Evolutionary conservation across 176 grass and related monocot species (phyloP).

Genomic region (Zoysia japonica): DNA sequence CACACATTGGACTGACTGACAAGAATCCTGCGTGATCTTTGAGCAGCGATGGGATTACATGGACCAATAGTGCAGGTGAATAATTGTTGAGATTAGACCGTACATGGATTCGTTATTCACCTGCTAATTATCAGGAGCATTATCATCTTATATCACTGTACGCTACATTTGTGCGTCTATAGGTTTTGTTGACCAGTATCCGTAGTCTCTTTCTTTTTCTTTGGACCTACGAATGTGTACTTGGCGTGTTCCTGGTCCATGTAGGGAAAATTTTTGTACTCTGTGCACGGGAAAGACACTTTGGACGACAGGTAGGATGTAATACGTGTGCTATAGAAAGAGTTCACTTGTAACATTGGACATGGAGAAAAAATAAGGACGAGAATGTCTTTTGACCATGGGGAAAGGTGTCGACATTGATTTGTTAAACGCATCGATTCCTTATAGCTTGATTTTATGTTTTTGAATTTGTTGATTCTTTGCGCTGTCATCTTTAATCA

Average conservation of each 20-base stretch:
- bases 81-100: slow-evolving; percentile 6
- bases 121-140: slow-evolving; percentile 23
- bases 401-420: neutral
- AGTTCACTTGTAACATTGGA: slow-evolving; percentile 4
- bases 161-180: slow-evolving; percentile 33
- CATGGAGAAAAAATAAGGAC: slow-evolving; percentile 19
- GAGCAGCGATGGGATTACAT: neutral
- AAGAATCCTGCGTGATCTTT: neutral
- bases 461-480: neutral
- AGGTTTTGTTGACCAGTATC: slow-evolving; percentile 24
- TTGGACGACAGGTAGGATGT: neutral
- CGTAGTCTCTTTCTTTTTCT: neutral
- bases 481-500: neutral
- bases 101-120: slow-evolving; percentile 3
- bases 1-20: slow-evolving; percentile 6
- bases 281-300: neutral
- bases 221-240: slow-evolving; percentile 17
- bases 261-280: slow-evolving; percentile 11
- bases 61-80: neutral
- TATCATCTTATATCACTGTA: slow-evolving; percentile 28
- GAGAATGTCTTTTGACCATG: neutral
- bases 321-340: neutral
- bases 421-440: neutral
- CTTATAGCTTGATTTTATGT: neutral
- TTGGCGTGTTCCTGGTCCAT: neutral